These are phyloP conservation scores for Lactifluus subvellereus DNA, from an alignment of 768 basidiomycete species.

Conservation along the genomic window DNA sequence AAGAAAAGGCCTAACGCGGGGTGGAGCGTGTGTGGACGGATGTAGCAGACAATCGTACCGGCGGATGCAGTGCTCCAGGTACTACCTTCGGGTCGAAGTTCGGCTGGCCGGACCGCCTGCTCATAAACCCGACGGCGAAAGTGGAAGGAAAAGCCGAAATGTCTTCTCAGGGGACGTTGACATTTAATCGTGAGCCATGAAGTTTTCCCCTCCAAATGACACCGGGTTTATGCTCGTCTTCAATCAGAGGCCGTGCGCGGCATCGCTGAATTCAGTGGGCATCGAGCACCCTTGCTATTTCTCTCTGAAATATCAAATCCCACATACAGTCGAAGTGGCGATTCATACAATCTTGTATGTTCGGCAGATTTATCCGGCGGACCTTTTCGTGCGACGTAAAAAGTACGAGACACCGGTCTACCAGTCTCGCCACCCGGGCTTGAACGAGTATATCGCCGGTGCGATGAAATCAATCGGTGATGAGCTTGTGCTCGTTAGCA, in stretches of 20 bases:
- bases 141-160: conserved; percentile 3
- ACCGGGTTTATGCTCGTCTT: conserved; percentile 27
- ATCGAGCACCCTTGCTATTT: not conserved
- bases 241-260: conserved; percentile 50
- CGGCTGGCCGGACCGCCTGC: conserved; percentile 9
- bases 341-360: conserved; percentile 90
- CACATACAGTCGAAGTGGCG: conserved; percentile 75
- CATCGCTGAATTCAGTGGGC: conserved; percentile 66
- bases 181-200: conserved; percentile 31
- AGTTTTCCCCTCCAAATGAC: not conserved
- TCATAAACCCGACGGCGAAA: not conserved
- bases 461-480: conserved; percentile 77
- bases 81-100: not conserved
- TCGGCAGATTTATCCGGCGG: conserved; percentile 84
- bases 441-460: conserved; percentile 87
- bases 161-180: conserved; percentile 25
- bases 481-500: conserved; percentile 58
- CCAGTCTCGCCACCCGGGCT: conserved; percentile 85
- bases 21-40: not conserved
- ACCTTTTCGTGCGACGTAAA: conserved; percentile 79
- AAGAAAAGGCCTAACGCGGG: not conserved
- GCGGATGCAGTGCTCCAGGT: no score
- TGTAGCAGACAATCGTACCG: not conserved
- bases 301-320: not conserved
- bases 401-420: conserved; percentile 90